These are phyloP conservation scores for Plantago major DNA, from an alignment of 257 asterid genomes.

Conservation along the genomic window DNA sequence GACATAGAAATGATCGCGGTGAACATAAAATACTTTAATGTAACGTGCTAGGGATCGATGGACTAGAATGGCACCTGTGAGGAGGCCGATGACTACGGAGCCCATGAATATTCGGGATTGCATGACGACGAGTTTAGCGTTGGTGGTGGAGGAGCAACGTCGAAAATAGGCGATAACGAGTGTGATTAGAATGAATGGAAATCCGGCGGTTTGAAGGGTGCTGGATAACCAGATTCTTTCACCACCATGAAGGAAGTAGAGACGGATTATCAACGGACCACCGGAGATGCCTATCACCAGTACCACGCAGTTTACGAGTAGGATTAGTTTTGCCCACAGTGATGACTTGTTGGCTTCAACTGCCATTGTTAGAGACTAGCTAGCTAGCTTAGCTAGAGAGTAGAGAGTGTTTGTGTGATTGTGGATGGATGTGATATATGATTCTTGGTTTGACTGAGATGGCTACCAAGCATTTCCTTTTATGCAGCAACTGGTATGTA, in stretches of 20 bases:
- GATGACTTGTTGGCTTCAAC: no score
- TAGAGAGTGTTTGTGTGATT: no score
- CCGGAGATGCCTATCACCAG: conserved; percentile 7
- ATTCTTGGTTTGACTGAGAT: no score
- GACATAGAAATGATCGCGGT: no score
- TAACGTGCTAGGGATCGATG: no score
- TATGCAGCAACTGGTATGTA: no score
- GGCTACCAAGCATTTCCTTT: no score
- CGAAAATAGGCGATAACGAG: not conserved
- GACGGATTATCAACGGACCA: conserved; percentile 4
- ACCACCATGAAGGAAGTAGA: conserved; percentile 3
- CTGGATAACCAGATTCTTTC: conserved; percentile 9
- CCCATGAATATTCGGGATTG: not conserved
- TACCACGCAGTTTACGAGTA: conserved; percentile 2
- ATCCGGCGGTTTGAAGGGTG: conserved; percentile 2
- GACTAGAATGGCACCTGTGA: not conserved
- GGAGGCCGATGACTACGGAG: not conserved
- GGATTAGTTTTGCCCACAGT: not conserved
- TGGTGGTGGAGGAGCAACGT: not conserved
- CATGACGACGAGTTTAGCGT: not conserved
- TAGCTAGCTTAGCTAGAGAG: no score
- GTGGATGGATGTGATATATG: no score
- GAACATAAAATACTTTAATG: no score
- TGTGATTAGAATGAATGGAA: conserved; percentile 1
- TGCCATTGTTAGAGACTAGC: no score